Conservation (phyloP, 306 rosid genomes). For the Dalbergia cultrata region DNA sequence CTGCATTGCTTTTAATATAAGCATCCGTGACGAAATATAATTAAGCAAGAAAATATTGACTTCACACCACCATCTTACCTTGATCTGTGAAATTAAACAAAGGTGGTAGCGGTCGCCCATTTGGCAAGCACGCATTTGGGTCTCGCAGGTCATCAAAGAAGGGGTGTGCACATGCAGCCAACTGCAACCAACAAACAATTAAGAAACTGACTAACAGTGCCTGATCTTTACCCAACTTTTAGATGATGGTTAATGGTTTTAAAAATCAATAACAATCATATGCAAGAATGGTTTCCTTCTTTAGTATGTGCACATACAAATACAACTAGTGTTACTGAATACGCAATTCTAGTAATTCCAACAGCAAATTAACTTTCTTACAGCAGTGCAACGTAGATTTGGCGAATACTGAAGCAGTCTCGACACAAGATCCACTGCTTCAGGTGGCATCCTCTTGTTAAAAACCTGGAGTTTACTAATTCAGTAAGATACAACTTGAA, state of each 20-base stretch:
- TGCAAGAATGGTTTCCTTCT: constrained; percentile 13
- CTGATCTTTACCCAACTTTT: background rate
- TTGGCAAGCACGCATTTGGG: constrained; percentile 72
- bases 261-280: background rate
- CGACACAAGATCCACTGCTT: constrained; percentile 92
- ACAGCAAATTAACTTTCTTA: constrained; percentile 53
- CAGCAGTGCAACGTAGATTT: constrained; percentile 91
- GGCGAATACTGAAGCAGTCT: constrained; percentile 96
- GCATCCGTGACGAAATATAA: constrained; percentile 11
- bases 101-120: constrained; percentile 79
- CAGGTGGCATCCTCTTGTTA: constrained; percentile 86
- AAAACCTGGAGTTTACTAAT: constrained; percentile 64
- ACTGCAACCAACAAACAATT: constrained; percentile 54
- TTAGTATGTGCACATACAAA: background rate
- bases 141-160: constrained; percentile 85
- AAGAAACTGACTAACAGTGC: constrained; percentile 9
- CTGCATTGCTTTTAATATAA: constrained; percentile 57
- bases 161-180: constrained; percentile 94
- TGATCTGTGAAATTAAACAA: constrained; percentile 83
- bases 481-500: constrained; percentile 41
- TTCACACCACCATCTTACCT: constrained; percentile 55
- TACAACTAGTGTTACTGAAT: background rate
- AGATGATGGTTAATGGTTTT: background rate
- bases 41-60: background rate
- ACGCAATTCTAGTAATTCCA: background rate